Evolutionary conservation across 2,329 filamentous ascomycete genomes (phyloP), one percentile per base, ranked within the genome.

Genomic region (Colletotrichum melonis): DNA sequence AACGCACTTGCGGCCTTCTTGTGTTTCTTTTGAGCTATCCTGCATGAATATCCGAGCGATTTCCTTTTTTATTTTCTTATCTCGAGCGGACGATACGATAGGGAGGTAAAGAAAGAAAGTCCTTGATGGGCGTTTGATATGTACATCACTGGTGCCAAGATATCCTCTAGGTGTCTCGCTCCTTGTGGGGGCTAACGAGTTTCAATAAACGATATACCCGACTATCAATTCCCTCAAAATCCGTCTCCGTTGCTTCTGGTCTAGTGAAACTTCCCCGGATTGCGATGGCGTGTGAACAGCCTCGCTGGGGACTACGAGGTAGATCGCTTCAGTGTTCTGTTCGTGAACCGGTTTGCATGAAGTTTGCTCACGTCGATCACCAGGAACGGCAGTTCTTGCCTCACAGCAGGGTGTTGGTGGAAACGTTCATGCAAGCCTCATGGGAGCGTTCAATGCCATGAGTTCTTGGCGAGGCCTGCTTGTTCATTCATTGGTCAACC

Each of bases 21-120:
- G 52, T 16, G 16, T 24, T 46, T 46, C 16, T 28, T 69, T 4
- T 46, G 30, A n/a, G 19, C 56, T 38, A 30, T n/a, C 46, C 11
- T 66, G 56, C 67, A 66, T 66, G 56, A 71, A 59, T 30, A 38
- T 56, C 54, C 56, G 56, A 73, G 60, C 71, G 60, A 46, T 66
- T 73, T 57, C 12, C 19, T 26, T 52, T 57, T 42, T n/a, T 26
- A 26, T 35, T 49, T 38, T n/a, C 16, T 14, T 28, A 62, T 35
- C 38, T 66, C 28, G 28, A 24, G 26, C 28, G 67, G 65, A 57
- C 14, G 35, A 62, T 32, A 56, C 42, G 60, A 55, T 65, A 62
- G 35, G 46, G 38, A 56, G 30, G 6, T 19, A 60, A 30, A 32
- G 54, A n/a, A 16, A 19, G 24, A 30, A 16, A 46, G 59, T 38